Evolutionary conservation across 352 stramenopile genomes (phyloP).

Genomic region (Pythium dissotocum): DNA sequence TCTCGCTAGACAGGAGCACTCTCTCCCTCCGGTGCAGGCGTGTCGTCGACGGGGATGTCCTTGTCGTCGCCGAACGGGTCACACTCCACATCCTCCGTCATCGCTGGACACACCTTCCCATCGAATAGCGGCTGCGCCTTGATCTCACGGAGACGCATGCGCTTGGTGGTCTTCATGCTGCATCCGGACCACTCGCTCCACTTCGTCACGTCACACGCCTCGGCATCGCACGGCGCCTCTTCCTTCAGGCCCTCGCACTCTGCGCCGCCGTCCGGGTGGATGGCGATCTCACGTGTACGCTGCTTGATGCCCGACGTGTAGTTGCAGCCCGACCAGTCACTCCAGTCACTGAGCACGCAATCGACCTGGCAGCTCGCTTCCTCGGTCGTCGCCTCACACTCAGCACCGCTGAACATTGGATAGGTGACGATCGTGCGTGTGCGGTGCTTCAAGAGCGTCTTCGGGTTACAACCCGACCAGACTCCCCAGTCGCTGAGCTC

Average conservation of each 20-base stretch:
- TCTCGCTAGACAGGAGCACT: neutral
- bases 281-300: conserved; percentile 37
- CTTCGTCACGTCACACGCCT: conserved; percentile 40
- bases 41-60: neutral
- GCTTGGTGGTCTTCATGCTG: conserved; percentile 46
- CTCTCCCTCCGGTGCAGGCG: neutral
- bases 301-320: conserved; percentile 44
- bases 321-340: conserved; percentile 49
- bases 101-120: conserved; percentile 32
- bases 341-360: conserved; percentile 54
- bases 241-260: conserved; percentile 34
- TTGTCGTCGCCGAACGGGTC: conserved; percentile 19
- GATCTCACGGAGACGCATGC: conserved; percentile 34
- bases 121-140: conserved; percentile 36
- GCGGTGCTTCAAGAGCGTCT: conserved; percentile 35
- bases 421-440: conserved; percentile 23
- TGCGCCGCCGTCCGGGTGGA: conserved; percentile 32
- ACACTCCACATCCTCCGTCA: conserved; percentile 27
- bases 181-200: conserved; percentile 61
- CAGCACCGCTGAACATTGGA: conserved; percentile 36
- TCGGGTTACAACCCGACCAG: conserved; percentile 51
- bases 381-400: conserved; percentile 31
- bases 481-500: conserved; percentile 43
- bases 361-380: conserved; percentile 39
- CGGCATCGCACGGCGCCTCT: conserved; percentile 34